Evolutionary conservation across 805 yeast genomes (phyloP), one percentile per base, ranked within the genome.

Genomic region (Saccharomycopsis microspora): DNA sequence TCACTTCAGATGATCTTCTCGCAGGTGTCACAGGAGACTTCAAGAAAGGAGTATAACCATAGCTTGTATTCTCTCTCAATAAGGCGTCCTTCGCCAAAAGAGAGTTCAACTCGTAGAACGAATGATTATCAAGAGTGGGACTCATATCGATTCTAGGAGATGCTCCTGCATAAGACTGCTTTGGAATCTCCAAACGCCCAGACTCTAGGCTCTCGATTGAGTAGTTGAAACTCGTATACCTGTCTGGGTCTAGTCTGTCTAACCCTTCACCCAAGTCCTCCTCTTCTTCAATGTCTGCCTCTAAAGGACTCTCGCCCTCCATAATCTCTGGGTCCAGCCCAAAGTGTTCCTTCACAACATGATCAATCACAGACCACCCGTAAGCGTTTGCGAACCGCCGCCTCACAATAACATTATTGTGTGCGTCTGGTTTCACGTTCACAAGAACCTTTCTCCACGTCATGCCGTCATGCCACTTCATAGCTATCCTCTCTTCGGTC

Each of bases 281-380:
- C 8, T 27, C 32, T 27, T 44, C 45, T 28, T 39, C 36, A 39
- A 42, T 42, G 4, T 39, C 32, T 10, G 38, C 49, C 11, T 42
- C 36, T 8, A 32, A 11, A 27, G 29, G 11, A 34, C 10, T 37
- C 32, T n/a, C 37, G 10, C 10, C n/a, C 7, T 9, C 47, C 19
- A 19, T 28, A 11, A 27, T n/a, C 41, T 39, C 19, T 9, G 28
- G 19, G 11, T 9, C 41, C 8, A n/a, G n/a, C 33, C 44, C 58
- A 60, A 85, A 85, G 65, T 85, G 93, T 44, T 72, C 69, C 9
- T 69, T 66, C 1, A 80, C 74, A 51, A 85, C 58, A 59, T 82
- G 93, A 50, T 83, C 88, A 42, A 84, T 66, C 0, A 83, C 85
- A 1, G 76, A 78, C 95, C 95, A 85, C 1, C 95, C 94, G 62